phyloP scores from a whole-genome alignment of 257 asterid genomes.

The Solanum chiquidenum region DNA sequence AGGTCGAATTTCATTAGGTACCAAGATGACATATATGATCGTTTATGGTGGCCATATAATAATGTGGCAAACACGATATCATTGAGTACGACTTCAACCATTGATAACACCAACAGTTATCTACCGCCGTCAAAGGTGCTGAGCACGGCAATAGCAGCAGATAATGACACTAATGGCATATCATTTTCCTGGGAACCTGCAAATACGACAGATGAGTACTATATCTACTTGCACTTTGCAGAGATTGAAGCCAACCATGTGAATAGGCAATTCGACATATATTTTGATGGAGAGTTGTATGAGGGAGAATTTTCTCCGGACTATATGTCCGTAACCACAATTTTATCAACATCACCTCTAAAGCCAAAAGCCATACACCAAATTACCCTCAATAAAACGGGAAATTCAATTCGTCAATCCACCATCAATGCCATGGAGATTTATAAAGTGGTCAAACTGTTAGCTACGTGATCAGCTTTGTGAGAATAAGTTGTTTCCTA shows the following conservation, averaged over 20 bases:
- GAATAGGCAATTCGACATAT: background rate
- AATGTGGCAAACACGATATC: background rate
- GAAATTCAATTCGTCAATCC: constrained; percentile 5
- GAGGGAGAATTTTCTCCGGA: background rate
- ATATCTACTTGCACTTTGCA: background rate
- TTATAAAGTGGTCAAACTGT: background rate
- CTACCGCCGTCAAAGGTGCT: background rate
- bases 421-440: constrained; percentile 6
- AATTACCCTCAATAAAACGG: background rate
- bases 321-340: background rate
- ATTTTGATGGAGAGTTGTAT: background rate
- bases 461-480: too few species aligned
- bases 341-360: too few species aligned
- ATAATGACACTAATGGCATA: background rate
- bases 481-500: too few species aligned
- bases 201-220: background rate
- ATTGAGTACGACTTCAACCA: background rate
- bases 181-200: background rate
- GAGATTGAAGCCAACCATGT: background rate
- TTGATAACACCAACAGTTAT: background rate
- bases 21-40: background rate
- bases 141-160: background rate
- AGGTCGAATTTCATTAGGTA: background rate
- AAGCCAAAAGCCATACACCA: background rate
- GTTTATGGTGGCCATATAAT: background rate